Percentiles rank a stretch among this genome's conserved stretches.
phyloP scores from a whole-genome alignment of 1,284 basidiomycete genomes.

The Puccinia novopanici region DNA sequence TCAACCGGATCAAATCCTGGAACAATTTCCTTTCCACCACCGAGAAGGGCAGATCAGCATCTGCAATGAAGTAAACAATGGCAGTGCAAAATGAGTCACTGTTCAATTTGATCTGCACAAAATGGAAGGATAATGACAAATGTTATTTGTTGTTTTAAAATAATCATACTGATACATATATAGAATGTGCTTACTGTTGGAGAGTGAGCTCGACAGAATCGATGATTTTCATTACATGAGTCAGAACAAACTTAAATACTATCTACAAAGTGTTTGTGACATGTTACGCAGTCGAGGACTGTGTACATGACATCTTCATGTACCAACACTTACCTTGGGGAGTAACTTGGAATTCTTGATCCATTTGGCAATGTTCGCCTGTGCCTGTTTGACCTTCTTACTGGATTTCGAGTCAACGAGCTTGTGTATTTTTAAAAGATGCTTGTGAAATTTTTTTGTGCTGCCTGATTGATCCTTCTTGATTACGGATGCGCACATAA shows the following conservation, averaged over 20 bases:
- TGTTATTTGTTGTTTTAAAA: not conserved
- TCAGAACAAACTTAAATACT: too few species aligned
- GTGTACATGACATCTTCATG: too few species aligned
- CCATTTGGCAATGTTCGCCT: not conserved
- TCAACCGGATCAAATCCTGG: not conserved
- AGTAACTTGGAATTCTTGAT: too few species aligned
- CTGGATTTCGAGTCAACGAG: not conserved
- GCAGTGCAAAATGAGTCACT: conserved; percentile 4
- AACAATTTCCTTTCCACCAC: not conserved
- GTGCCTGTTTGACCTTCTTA: conserved; percentile 4
- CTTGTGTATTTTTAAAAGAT: not conserved
- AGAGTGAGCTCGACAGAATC: too few species aligned
- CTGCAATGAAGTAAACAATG: not conserved
- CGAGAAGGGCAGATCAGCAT: not conserved
- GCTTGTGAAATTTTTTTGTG: conserved; percentile 1
- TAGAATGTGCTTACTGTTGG: too few species aligned
- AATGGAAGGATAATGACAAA: not conserved
- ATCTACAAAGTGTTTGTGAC: too few species aligned
- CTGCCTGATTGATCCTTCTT: not conserved
- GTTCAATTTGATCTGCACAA: not conserved
- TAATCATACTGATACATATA: too few species aligned
- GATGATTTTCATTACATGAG: too few species aligned
- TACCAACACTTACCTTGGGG: too few species aligned
- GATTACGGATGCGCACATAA: too few species aligned
- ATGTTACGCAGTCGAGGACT: too few species aligned